Evolutionary conservation across 2,329 filamentous ascomycete species (phyloP), one percentile per base, ranked within the genome.

Genomic region (Trichophaea hybrida): DNA sequence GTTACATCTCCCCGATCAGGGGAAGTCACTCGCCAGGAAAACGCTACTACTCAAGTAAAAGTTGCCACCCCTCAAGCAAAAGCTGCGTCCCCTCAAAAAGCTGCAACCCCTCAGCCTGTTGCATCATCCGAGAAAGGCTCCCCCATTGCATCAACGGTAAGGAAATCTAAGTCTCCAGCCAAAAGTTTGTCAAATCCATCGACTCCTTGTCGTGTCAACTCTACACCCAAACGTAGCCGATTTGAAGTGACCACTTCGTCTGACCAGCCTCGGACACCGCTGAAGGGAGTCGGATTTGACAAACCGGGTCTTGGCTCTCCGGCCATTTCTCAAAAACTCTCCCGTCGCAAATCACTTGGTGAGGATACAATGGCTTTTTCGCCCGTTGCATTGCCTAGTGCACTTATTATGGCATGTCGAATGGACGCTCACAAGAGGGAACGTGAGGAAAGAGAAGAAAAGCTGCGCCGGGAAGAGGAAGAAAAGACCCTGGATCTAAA

Each of bases 291-390:
- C 12, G 52, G 52, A 24, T 12, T 81, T 63, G 86, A 88, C 67
- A 80, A 80, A 64, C 74, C 78, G 63, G 86, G 86, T 0, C 77
- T 90, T 58, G 86, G 87, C 5, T 91, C 87, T 0, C 87, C 86
- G 4, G 81, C 80, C 56, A 79, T 91, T 57, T 77, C 84, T 24
- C 84, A 81, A 33, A 76, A 89, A 35, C 77, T 90, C 37, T 84
- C 86, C 64, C 80, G 82, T 37, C 80, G 87, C 53, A 78, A 75
- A 50, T 89, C 86, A 1, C 84, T 91, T 61, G 80, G 84, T 24
- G 83, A 90, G 46, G 75, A 79, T 24, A 80, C 83, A 1, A 74
- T 75, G 12, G 74, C 77, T 5, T 90, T 90, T 67, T 74, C 83
- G 33, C 80, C 83, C 38, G 79, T 74, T 64, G 72, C 52, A 66